Evolutionary conservation across 2,329 filamentous ascomycete genomes (phyloP).

Genomic region (Didymella exigua): DNA sequence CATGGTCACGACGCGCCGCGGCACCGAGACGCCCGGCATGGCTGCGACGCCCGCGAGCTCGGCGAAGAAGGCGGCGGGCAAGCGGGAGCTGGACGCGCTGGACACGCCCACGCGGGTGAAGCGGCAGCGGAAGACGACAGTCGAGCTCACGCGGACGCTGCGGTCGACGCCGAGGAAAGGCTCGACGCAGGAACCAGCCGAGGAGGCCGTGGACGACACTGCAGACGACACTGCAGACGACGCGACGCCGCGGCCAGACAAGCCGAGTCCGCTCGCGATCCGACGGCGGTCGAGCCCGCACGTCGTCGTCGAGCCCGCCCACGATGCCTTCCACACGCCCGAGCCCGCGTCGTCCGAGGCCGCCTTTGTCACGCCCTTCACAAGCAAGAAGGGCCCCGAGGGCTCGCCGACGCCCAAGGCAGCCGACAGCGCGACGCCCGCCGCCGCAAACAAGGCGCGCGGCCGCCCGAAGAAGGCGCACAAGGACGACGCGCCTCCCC

Average conservation of each 20-base stretch:
- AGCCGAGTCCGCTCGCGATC: slow-evolving; percentile 19
- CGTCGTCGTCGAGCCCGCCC: slow-evolving; percentile 29
- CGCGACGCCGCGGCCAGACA: slow-evolving; percentile 19
- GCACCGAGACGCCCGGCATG: slow-evolving; percentile 34
- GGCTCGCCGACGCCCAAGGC: slow-evolving; percentile 36
- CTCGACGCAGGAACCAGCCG: slow-evolving; percentile 8
- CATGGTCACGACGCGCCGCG: slow-evolving; percentile 47
- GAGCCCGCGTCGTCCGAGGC: slow-evolving; percentile 23
- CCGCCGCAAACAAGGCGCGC: slow-evolving; percentile 24
- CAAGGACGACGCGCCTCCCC: slow-evolving; percentile 20
- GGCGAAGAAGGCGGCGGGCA: slow-evolving; percentile 29
- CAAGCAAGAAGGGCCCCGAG: slow-evolving; percentile 22
- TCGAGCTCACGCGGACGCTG: slow-evolving; percentile 20
- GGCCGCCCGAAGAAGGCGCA: slow-evolving; percentile 23
- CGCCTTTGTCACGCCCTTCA: slow-evolving; percentile 35
- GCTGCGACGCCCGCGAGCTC: slow-evolving; percentile 35
- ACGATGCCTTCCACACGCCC: slow-evolving; percentile 34
- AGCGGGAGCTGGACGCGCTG: slow-evolving; percentile 38
- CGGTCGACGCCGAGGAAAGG: slow-evolving; percentile 16
- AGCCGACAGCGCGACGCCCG: slow-evolving; percentile 19
- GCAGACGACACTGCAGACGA: slow-evolving; percentile 21
- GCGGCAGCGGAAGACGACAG: slow-evolving; percentile 33
- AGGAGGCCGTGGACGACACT: slow-evolving; percentile 21
- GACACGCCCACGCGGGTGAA: slow-evolving; percentile 39
- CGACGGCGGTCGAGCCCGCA: slow-evolving; percentile 32